These are phyloP conservation scores for Lachnum nothofagi DNA, from an alignment of 2,329 filamentous ascomycete genomes.

Conservation along the genomic window DNA sequence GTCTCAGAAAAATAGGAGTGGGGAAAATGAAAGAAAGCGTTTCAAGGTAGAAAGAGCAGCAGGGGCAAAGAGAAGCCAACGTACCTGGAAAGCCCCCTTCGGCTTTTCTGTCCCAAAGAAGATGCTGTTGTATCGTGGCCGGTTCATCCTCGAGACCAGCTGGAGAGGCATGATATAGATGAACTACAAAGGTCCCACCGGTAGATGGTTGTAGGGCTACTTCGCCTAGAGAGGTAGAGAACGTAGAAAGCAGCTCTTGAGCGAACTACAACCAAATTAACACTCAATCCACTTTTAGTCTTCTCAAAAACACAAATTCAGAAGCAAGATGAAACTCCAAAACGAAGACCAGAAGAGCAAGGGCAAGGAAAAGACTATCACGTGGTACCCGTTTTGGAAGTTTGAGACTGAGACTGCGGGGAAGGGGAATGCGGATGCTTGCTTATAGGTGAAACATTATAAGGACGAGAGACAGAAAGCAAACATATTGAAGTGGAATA, in stretches of 20 bases:
- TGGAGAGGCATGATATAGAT: conserved; percentile 44
- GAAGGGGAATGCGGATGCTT: conserved; percentile 1
- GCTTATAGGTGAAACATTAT: neutral
- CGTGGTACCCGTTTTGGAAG: neutral
- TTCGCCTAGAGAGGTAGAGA: conserved; percentile 76
- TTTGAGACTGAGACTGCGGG: conserved; percentile 2
- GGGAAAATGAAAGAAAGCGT: too few relatives aligned
- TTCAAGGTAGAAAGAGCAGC: too few relatives aligned
- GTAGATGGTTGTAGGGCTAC: conserved; percentile 80
- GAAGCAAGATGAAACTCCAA: too few relatives aligned
- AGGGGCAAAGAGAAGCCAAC: conserved; percentile 14
- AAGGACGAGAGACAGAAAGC: neutral
- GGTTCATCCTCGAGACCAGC: conserved; percentile 10
- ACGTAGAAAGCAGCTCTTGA: conserved; percentile 93
- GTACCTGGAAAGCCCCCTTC: conserved; percentile 82
- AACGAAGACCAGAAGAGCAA: neutral
- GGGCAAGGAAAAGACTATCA: conserved; percentile 1
- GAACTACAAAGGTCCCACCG: conserved; percentile 76
- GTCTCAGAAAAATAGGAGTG: too few relatives aligned
- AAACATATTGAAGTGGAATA: neutral
- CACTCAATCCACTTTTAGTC: too few relatives aligned
- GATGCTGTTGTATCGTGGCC: conserved; percentile 40
- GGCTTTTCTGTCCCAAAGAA: conserved; percentile 81
- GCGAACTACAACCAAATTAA: conserved; percentile 72
- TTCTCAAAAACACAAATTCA: too few relatives aligned